These are phyloP conservation scores for Adansonia grandidieri DNA, from an alignment of 441 rosid species.

Conservation along the genomic window DNA sequence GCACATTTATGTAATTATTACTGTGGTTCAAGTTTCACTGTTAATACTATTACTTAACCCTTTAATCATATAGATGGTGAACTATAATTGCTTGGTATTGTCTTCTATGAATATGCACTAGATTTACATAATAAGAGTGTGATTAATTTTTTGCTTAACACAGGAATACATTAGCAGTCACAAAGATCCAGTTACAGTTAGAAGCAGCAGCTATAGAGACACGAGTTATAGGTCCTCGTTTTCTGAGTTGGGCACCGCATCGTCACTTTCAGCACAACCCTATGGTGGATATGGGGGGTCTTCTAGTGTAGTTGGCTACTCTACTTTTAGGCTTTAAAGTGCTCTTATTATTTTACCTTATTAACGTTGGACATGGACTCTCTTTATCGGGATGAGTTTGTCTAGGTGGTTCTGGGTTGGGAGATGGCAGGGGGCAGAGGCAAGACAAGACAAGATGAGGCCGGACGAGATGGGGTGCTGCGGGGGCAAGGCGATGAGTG, in stretches of 20 bases:
- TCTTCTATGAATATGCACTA: background rate
- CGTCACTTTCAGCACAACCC: slow-evolving; percentile 44
- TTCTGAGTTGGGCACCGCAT: slow-evolving; percentile 47
- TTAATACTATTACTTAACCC: background rate
- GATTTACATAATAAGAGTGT: background rate
- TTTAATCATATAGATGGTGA: background rate
- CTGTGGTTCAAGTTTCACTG: background rate
- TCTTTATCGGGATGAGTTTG: slow-evolving; percentile 1
- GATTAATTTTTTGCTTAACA: background rate
- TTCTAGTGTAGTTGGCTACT: slow-evolving; percentile 51
- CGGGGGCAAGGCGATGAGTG: background rate
- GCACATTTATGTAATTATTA: background rate
- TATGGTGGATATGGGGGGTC: slow-evolving; percentile 56
- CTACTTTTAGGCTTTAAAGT: slow-evolving; percentile 46
- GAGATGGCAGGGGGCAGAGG: background rate
- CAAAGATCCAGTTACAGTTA: slow-evolving; percentile 46
- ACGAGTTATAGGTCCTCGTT: slow-evolving; percentile 45
- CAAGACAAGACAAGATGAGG: background rate
- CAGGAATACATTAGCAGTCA: slow-evolving; percentile 62
- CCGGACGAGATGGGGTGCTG: no score
- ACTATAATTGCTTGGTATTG: background rate
- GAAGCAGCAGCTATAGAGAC: slow-evolving; percentile 48
- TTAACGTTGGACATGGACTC: background rate
- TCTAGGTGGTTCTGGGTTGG: background rate
- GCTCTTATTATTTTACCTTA: background rate